Evolutionary conservation across 441 rosid genomes (phyloP), one percentile per base, ranked within the genome.

Genomic region (Arabidopsis hybrid): DNA sequence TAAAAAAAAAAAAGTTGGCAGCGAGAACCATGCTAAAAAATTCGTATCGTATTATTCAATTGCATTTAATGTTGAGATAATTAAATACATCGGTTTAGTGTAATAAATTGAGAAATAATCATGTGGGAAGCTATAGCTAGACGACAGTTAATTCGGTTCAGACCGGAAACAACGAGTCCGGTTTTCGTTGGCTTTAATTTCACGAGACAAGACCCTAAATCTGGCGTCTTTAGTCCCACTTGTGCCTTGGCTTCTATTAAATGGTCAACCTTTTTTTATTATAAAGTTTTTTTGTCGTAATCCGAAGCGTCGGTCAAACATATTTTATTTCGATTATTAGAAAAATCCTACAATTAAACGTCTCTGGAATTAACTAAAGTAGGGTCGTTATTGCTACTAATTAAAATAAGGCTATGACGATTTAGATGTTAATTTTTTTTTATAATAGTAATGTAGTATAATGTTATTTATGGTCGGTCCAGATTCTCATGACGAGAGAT

Each of bases 191-290:
- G 56, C 61, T 59, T 74, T 67, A 60, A 74, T 49, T 51, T 36
- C 53, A 63, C 71, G 64, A 76, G 79, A 76, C 75, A 63, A 75
- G 74, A 69, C 74, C 65, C 70, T 43, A 69, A 69, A 75, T 75
- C 52, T 69, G 59, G 70, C 50, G 42, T 61, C 51, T 69, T 69
- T 56, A 63, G 66, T 56, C 75, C 70, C 66, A 76, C 71, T 76
- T 45, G 57, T 17, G 64, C 32, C n/a, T 60, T 18, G 46, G 7
- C 69, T 68, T 64, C 49, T 39, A 57, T 57, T 70, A 64, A 70
- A 57, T 76, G 71, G 79, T 76, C 79, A 76, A 76, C 75, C 26
- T 47, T 76, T 76, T 76, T 63, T 63, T 57, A 64, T 57, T 47
- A 63, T 63, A 29, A 21, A 35, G 9, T 35, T 61, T 35, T 29